phyloP scores from a whole-genome alignment of 2,329 filamentous ascomycete species.

The Sclerotinia trifoliorum region DNA sequence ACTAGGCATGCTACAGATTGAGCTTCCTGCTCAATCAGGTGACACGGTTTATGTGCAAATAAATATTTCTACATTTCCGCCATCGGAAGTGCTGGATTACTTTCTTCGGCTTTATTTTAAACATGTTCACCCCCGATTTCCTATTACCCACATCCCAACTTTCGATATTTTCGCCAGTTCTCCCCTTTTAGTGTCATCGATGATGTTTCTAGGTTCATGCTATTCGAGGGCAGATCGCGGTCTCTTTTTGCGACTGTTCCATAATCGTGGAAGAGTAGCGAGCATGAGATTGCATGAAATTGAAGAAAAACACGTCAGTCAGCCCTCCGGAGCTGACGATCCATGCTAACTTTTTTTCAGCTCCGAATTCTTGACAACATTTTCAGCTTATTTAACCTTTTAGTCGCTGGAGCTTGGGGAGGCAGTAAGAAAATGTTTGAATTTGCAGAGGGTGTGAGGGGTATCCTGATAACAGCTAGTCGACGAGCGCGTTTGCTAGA shows the following conservation, averaged over 20 bases:
- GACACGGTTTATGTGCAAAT: constrained; percentile 27
- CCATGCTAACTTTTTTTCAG: constrained; percentile 26
- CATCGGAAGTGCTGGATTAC: constrained; percentile 34
- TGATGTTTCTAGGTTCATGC: constrained; percentile 39
- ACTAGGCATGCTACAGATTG: constrained; percentile 24
- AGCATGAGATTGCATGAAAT: constrained; percentile 30
- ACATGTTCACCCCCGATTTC: constrained; percentile 36
- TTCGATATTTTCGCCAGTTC: constrained; percentile 34
- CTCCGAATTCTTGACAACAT: constrained; percentile 35
- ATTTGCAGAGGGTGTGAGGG: constrained; percentile 36
- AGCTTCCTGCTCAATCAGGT: constrained; percentile 16
- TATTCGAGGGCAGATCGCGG: constrained; percentile 35
- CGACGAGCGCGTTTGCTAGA: constrained; percentile 35
- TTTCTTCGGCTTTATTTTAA: constrained; percentile 36
- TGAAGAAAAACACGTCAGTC: constrained; percentile 34
- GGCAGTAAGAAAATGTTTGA: constrained; percentile 37
- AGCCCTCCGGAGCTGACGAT: too few relatives aligned
- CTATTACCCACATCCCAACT: constrained; percentile 36
- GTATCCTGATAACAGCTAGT: constrained; percentile 34
- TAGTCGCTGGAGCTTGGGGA: constrained; percentile 36
- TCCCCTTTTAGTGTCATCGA: constrained; percentile 33
- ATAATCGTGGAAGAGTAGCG: constrained; percentile 34
- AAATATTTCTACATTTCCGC: constrained; percentile 33
- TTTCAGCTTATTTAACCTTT: constrained; percentile 36
- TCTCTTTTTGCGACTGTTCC: constrained; percentile 34